Percentiles rank a stretch among this genome's conserved stretches.
phyloP scores from a whole-genome alignment of 176 grass and related monocot genomes.

The Thinopyrum elongatum region DNA sequence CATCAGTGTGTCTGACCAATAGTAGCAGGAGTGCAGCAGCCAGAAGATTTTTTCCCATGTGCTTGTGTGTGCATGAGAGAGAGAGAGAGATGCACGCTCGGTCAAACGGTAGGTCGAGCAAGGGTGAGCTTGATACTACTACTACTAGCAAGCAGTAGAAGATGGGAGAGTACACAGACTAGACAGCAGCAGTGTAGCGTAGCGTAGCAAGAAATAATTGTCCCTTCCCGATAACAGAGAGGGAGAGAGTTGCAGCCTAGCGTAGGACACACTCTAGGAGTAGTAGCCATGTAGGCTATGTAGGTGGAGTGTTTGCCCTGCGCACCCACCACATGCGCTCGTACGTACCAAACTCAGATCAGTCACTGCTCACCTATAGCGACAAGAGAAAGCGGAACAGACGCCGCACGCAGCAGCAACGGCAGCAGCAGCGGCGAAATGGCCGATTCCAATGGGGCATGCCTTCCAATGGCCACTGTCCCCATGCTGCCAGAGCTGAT shows the following conservation, averaged over 20 bases:
- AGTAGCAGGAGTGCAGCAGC: constrained; percentile 20
- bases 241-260: constrained; percentile 13
- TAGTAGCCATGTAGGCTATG: constrained; percentile 17
- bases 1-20: constrained; percentile 30
- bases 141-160: constrained; percentile 8
- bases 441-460: constrained; percentile 8
- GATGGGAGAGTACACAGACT: not conserved
- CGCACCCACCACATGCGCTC: constrained; percentile 31
- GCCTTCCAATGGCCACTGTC: constrained; percentile 33
- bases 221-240: constrained; percentile 29
- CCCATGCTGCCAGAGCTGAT: constrained; percentile 14
- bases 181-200: constrained; percentile 15
- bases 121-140: not conserved
- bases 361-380: constrained; percentile 54
- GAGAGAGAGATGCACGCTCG: not conserved
- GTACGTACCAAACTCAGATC: constrained; percentile 51
- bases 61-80: not conserved
- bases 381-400: constrained; percentile 43
- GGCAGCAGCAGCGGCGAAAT: not conserved
- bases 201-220: constrained; percentile 52
- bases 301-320: constrained; percentile 48
- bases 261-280: constrained; percentile 25
- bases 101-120: constrained; percentile 40
- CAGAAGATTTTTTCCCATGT: not conserved
- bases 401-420: constrained; percentile 36